Evolutionary conservation across 768 basidiomycete genomes (phyloP).

Genomic region (Xerocomellus dryophilus): DNA sequence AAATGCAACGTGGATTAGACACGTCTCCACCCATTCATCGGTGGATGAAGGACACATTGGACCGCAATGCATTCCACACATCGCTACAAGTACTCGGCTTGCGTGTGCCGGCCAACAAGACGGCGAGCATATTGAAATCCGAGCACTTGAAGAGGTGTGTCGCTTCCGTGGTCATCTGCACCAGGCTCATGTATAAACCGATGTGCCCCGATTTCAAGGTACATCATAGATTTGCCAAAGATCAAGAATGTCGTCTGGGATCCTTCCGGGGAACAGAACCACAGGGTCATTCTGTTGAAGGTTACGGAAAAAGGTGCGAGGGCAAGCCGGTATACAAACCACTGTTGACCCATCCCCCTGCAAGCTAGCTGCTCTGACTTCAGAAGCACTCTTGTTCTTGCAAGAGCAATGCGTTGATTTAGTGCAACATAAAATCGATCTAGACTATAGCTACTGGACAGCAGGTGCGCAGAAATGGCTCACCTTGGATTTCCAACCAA

Average conservation of each 20-base stretch:
- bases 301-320: conserved; percentile 57
- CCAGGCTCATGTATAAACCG: conserved; percentile 10
- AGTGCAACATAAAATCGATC: conserved; percentile 54
- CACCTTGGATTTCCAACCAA: neutral
- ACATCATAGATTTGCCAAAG: conserved; percentile 67
- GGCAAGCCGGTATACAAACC: neutral
- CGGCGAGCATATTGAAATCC: conserved; percentile 55
- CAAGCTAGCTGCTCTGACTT: conserved; percentile 68
- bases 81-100: conserved; percentile 66
- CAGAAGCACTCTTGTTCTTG: conserved; percentile 54
- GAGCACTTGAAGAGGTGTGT: conserved; percentile 58
- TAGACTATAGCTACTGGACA: conserved; percentile 88
- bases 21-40: conserved; percentile 47
- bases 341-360: conserved; percentile 8
- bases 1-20: conserved; percentile 31
- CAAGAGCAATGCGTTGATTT: conserved; percentile 53
- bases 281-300: conserved; percentile 66
- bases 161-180: neutral
- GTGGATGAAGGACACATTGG: conserved; percentile 51
- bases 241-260: conserved; percentile 56
- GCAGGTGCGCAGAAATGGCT: conserved; percentile 51
- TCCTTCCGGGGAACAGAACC: conserved; percentile 43
- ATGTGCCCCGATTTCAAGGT: conserved; percentile 36
- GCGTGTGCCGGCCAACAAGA: conserved; percentile 55
- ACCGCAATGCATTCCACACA: conserved; percentile 63